Evolutionary conservation across 805 yeast genomes (phyloP).

Genomic region (Nakazawaea ernobii): DNA sequence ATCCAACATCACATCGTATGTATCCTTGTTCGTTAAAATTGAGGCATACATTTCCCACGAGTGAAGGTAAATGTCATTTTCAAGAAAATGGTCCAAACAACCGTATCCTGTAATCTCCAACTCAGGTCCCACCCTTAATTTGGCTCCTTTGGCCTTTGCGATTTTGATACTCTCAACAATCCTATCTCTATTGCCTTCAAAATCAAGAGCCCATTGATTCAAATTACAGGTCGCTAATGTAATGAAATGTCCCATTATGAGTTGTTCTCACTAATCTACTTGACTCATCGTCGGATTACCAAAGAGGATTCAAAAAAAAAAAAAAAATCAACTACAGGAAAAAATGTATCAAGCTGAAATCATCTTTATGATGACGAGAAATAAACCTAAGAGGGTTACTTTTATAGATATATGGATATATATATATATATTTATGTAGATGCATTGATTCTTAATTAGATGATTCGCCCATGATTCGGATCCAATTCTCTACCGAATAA

Average conservation of each 20-base stretch:
- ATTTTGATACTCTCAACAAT: conserved; percentile 71
- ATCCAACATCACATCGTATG: conserved; percentile 76
- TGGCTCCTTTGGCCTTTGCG: conserved; percentile 75
- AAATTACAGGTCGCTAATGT: conserved; percentile 92
- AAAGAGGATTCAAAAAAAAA: background rate
- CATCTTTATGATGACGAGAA: too few relatives aligned
- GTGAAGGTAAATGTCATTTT: conserved; percentile 81
- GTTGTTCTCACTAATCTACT: background rate
- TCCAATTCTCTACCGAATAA: conserved; percentile 63
- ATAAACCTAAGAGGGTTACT: background rate
- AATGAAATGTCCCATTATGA: conserved; percentile 72
- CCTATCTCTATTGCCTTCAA: conserved; percentile 93
- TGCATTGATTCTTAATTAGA: conserved; percentile 18
- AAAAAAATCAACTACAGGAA: too few relatives aligned
- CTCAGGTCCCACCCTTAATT: conserved; percentile 93
- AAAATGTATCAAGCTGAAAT: too few relatives aligned
- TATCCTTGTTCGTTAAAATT: conserved; percentile 59
- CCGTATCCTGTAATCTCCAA: conserved; percentile 93
- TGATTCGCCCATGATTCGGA: conserved; percentile 46
- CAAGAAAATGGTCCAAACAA: conserved; percentile 89
- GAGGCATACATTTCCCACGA: conserved; percentile 93
- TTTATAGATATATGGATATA: too few relatives aligned
- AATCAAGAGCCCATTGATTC: conserved; percentile 98
- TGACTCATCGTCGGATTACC: background rate
- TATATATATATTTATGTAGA: conserved; percentile 2